Evolutionary conservation across 2,329 filamentous ascomycete genomes (phyloP), one percentile per base, ranked within the genome.

Genomic region (Bipolaris zeicola): DNA sequence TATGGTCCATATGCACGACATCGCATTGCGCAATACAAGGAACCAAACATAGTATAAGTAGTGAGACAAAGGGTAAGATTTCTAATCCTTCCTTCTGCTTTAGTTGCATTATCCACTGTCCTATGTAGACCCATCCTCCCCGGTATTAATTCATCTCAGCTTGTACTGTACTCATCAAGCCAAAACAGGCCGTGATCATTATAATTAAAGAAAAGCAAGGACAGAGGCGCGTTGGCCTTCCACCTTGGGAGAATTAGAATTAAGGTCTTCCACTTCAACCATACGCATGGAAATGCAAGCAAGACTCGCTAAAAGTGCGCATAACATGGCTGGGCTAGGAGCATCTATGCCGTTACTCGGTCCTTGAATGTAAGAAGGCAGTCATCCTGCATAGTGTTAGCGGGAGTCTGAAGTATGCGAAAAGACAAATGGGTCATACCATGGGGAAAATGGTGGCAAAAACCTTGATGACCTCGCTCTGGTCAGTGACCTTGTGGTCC

Each of bases 381-480:
- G 74, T 95, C 89, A 74, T 96, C 91, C 90, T 94, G 63, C 4
- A 10, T 4, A 1, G 6, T 7, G 55, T 72, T 58, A 73, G 67
- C 57, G 46, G 36, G n/a, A n/a, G 5, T 20, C 24, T n/a, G 13
- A 26, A 10, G 4, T 44, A 33, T 3, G 6, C 39, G 31, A 61
- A 52, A 53, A 63, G 6, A 13, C 8, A 1, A 52, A 13, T 7
- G 6, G 11, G 39, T 80, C 88, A 77, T 80, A 96, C 93, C 89
- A 90, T 89, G 54, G 95, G 95, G 84, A 99, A 99, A 68, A 99
- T 96, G 26, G 92, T 97, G 38, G 95, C 95, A 80, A 98, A 99
- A 65, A 98, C 94, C 82, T 96, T 94, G 78, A 99, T 98, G 78
- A 96, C 89, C 80, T 99, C 95, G 0, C 91, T 96, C 57, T 82